Evolutionary conservation across 148 eudicot species (phyloP), one percentile per base, ranked within the genome.

Genomic region (Chenopodium album): DNA sequence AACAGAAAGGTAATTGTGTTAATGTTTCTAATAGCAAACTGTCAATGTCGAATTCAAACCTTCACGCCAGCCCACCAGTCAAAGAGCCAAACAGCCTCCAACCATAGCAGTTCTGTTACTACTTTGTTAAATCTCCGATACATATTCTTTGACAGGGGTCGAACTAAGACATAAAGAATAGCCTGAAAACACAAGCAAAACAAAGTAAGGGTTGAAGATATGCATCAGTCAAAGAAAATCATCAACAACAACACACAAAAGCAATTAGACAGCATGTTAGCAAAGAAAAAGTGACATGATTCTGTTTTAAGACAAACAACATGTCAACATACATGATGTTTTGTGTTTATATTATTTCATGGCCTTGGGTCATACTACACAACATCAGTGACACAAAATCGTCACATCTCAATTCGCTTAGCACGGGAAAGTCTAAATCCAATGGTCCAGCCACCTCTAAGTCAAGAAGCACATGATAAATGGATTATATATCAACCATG

Each of bases 31-130:
- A 54, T 20, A 73, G n/a, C 73, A 56, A 2, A 50, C 34, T 23
- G 34, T 50, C 34, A 29, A 19, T 48, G 26, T 41, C 54, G 47
- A 13, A 23, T 1, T 70, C 72, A 28, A 7, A 84, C 97, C 98
- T 92, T 91, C 78, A 94, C 64, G 80, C 88, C 86, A 73, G 95
- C 98, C 98, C 98, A 92, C 98, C 96, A 94, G 81, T 94, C 96
- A 65, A 92, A 85, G 71, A 94, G 89, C 94, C 95, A 94, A 12
- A 94, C 82, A n/a, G 91, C 73, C 85, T 92, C 91, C 78, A 90
- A 73, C 93, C 94, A 91, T 83, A 94, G 76, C 29, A 94, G 81
- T 82, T 94, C 98, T 52, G 84, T 79, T 2, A 92, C 72, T 47
- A 78, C 79, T 82, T 82, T 89, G 83, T 92, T 94, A 80, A 94